Conservation (phyloP, 805 yeast species). For the Lipomyces orientalis region DNA sequence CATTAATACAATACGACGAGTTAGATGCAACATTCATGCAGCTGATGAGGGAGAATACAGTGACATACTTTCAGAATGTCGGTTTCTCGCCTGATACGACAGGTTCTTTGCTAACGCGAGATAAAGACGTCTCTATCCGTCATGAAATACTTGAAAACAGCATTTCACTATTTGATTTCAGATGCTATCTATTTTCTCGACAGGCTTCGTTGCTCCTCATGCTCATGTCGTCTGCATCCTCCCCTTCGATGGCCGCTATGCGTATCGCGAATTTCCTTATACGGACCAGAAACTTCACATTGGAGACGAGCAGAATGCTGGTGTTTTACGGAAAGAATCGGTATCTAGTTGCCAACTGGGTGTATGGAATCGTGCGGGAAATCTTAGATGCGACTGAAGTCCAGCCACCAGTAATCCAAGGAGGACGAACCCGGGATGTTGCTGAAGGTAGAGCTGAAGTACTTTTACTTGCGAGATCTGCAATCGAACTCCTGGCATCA, state of each 20-base stretch:
- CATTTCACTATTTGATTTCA: constrained; percentile 49
- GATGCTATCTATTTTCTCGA: constrained; percentile 47
- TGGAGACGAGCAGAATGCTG: constrained; percentile 47
- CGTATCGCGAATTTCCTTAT: constrained; percentile 45
- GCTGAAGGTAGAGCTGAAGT: constrained; percentile 52
- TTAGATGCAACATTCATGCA: constrained; percentile 48
- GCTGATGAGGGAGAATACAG: constrained; percentile 38
- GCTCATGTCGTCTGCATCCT: constrained; percentile 41
- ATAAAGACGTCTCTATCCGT: constrained; percentile 37
- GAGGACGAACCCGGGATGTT: constrained; percentile 45
- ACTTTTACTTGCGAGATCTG: constrained; percentile 49
- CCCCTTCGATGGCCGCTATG: constrained; percentile 44
- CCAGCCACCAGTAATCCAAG: constrained; percentile 41
- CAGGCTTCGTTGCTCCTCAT: constrained; percentile 45
- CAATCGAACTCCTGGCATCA: constrained; percentile 43
- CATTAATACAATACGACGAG: constrained; percentile 58
- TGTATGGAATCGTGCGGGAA: constrained; percentile 51
- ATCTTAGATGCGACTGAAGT: constrained; percentile 45
- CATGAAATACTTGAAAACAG: constrained; percentile 46
- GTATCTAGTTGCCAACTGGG: constrained; percentile 45
- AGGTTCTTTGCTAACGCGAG: constrained; percentile 32
- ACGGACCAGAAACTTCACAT: constrained; percentile 48
- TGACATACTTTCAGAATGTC: constrained; percentile 43
- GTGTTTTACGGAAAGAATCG: constrained; percentile 37
- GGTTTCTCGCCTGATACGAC: constrained; percentile 41